Conservation (phyloP, 768 basidiomycete genomes). For the Pleurotus citrinopileatus region DNA sequence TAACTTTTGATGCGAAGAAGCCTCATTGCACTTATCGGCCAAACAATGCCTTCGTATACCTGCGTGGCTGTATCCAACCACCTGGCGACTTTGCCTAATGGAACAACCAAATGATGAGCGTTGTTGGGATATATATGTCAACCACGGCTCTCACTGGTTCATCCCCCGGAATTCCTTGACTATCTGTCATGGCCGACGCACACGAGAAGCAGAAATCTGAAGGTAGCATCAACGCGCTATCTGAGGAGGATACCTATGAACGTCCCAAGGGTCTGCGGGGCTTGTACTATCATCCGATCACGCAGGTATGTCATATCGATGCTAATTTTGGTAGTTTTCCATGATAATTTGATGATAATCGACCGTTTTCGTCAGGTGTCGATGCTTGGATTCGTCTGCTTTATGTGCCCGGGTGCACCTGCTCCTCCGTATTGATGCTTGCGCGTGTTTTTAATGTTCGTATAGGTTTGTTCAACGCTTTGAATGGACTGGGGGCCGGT, state of each 20-base stretch:
- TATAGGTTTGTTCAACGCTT: slow-evolving; percentile 58
- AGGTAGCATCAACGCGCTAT: slow-evolving; percentile 18
- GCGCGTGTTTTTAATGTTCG: slow-evolving; percentile 30
- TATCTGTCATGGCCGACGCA: slow-evolving; percentile 6
- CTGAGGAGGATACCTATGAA: slow-evolving; percentile 31
- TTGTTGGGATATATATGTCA: too few relatives aligned
- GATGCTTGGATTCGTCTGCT: slow-evolving; percentile 70
- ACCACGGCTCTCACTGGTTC: too few relatives aligned
- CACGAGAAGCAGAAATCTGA: slow-evolving; percentile 20
- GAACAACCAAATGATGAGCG: too few relatives aligned
- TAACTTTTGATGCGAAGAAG: too few relatives aligned
- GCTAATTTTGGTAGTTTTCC: background rate
- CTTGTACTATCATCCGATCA: slow-evolving; percentile 55
- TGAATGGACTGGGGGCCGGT: slow-evolving; percentile 62
- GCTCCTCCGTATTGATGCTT: background rate
- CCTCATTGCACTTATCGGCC: too few relatives aligned
- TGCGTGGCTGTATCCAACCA: too few relatives aligned
- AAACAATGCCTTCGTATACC: too few relatives aligned
- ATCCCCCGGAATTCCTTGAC: too few relatives aligned
- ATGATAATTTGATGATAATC: background rate
- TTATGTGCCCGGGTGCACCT: slow-evolving; percentile 55
- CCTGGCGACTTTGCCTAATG: too few relatives aligned
- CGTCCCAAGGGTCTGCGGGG: slow-evolving; percentile 52
- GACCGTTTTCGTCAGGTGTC: slow-evolving; percentile 28
- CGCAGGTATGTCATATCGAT: slow-evolving; percentile 32